phyloP scores from a whole-genome alignment of 257 asterid genomes.

The Primulina tabacum region DNA sequence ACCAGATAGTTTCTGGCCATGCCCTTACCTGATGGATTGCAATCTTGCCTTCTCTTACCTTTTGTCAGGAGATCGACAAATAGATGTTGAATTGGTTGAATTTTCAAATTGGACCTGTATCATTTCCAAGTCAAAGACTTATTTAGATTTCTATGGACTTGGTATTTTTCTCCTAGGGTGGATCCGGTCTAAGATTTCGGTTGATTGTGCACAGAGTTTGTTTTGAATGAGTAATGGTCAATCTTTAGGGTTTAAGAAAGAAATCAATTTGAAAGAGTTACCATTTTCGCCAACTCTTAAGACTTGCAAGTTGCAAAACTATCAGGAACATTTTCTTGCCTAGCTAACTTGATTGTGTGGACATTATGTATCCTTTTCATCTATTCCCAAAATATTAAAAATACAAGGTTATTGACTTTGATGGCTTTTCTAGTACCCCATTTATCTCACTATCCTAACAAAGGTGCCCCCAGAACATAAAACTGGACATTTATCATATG shows the following conservation, averaged over 20 bases:
- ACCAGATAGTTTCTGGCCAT: background rate
- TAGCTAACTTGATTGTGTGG: constrained; percentile 6
- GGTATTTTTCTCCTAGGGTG: background rate
- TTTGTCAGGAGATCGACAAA: background rate
- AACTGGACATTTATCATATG: background rate
- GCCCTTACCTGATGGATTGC: background rate
- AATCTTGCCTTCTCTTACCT: background rate
- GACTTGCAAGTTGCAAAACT: constrained; percentile 1
- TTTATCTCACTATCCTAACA: background rate
- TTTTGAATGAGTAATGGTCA: background rate
- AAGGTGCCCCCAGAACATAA: background rate
- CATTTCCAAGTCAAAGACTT: background rate
- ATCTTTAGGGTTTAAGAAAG: background rate
- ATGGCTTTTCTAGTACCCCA: background rate
- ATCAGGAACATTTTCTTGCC: background rate
- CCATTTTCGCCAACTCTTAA: background rate
- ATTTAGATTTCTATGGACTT: background rate
- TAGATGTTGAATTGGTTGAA: background rate
- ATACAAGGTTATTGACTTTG: background rate
- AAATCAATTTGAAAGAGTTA: background rate
- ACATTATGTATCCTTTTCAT: constrained; percentile 19
- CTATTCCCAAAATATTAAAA: background rate
- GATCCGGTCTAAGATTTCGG: background rate
- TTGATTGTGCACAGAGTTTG: background rate
- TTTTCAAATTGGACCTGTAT: background rate